Percentiles rank a stretch among this genome's conserved stretches.
Evolutionary conservation across 1,284 basidiomycete genomes (phyloP).

Genomic region (Uromyces viciae-fabae): DNA sequence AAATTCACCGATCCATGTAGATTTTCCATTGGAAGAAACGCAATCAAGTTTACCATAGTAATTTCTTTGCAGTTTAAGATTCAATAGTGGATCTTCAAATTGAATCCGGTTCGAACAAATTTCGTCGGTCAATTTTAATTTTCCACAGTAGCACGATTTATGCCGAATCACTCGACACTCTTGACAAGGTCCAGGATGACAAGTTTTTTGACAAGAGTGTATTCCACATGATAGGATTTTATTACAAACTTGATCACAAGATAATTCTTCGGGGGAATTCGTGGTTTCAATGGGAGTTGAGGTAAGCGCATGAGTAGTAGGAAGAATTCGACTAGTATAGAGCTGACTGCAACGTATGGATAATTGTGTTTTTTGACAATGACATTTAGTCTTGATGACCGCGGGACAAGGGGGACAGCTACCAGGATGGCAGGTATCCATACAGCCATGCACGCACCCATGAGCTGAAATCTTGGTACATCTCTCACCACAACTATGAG

Average conservation of each 20-base stretch:
- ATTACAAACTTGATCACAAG: slow-evolving; percentile 30
- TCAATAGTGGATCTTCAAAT: neutral
- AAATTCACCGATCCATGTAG: slow-evolving; percentile 32
- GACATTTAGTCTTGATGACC: slow-evolving; percentile 25
- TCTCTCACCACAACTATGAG: slow-evolving; percentile 31
- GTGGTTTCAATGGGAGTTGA: neutral
- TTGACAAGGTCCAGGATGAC: slow-evolving; percentile 33
- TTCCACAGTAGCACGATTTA: slow-evolving; percentile 35
- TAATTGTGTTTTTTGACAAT: slow-evolving; percentile 22
- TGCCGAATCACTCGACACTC: slow-evolving; percentile 8
- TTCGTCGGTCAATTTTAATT: slow-evolving; percentile 3
- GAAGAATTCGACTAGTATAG: slow-evolving; percentile 13
- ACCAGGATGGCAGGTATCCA: slow-evolving; percentile 35
- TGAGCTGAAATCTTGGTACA: slow-evolving; percentile 26
- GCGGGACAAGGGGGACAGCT: slow-evolving; percentile 36
- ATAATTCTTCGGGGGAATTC: slow-evolving; percentile 15
- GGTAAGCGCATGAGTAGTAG: too few species aligned
- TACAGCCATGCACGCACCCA: slow-evolving; percentile 33
- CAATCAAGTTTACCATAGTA: slow-evolving; percentile 22
- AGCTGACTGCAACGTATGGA: slow-evolving; percentile 41
- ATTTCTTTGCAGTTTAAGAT: too few species aligned
- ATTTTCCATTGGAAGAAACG: slow-evolving; percentile 14
- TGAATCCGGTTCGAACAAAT: slow-evolving; percentile 13
- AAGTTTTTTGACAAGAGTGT: slow-evolving; percentile 31
- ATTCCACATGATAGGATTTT: neutral